Evolutionary conservation across 768 basidiomycete genomes (phyloP), one percentile per base, ranked within the genome.

Genomic region (Leccinum boreale): DNA sequence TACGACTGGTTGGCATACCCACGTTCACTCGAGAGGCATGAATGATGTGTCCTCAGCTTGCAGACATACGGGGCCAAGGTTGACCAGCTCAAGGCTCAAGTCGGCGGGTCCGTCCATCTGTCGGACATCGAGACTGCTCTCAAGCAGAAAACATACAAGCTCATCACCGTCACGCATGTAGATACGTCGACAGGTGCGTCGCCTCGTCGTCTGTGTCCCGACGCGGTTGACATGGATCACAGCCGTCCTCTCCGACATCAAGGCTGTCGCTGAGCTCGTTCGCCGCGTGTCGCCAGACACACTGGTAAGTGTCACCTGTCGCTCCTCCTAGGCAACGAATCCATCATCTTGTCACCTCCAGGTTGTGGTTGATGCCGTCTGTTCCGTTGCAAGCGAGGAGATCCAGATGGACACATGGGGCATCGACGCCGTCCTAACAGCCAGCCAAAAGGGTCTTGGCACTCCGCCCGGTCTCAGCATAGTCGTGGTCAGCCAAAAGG

Each of bases 331-430:
- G 15, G 11, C 39, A 42, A n/a, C 9, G 17, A 0, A n/a, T 42
- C 39, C 39, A 23, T 52, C 50, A 65, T 39, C 36, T 51, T n/a
- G 7, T 50, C 48, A 12, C 35, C 19, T n/a, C 23, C 57, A 90
- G 87, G 78, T 94, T 45, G 78, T 90, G 8, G 78, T 94, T 58
- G 97, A 99, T 68, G 92, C 85, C n/a, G 97, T 99, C 26, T 99
- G 97, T 75, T 89, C 94, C 2, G 94, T 98, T 15, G 97, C 92
- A 5, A 92, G 89, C 64, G 97, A 98, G 71, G 94, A 98, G 71
- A 94, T 99, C 65, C 84, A 80, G 47, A 90, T 97, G 79, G 97
- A 98, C 65, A 87, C 83, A 3, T 98, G 97, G 97, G 86, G 81
- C 24, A 79, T 98, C 53, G 97, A 99, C 64, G 85, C 94, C 36